A percentile compares a stretch with the other conserved stretches of the same genome.
These are phyloP conservation scores for Ophiostoma perfectum DNA, from an alignment of 2,329 filamentous ascomycete species.

Conservation along the genomic window DNA sequence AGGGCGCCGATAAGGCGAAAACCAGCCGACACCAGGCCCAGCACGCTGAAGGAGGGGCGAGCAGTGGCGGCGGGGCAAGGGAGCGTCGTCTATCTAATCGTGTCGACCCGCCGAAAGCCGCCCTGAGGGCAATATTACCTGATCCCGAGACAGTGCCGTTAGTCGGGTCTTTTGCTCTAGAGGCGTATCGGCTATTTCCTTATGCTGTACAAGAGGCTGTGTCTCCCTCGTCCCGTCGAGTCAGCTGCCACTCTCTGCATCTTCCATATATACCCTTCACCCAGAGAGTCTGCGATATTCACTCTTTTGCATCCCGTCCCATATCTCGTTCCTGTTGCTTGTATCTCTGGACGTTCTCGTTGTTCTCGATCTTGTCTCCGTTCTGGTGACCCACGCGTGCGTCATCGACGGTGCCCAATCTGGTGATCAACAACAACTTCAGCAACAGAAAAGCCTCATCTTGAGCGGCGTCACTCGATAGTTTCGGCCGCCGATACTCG, in stretches of 20 bases:
- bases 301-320: not conserved
- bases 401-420: not conserved
- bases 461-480: not conserved
- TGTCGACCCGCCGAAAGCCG: no score
- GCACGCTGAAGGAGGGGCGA: not conserved
- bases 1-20: slow-evolving; percentile 17
- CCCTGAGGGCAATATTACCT: not conserved
- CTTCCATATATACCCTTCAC: not conserved
- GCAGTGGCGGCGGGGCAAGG: slow-evolving; percentile 6
- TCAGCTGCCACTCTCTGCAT: not conserved
- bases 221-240: not conserved
- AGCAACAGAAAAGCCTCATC: not conserved
- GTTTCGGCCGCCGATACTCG: not conserved
- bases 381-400: not conserved
- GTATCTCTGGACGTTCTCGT: not conserved
- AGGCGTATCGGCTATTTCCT: not conserved
- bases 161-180: not conserved
- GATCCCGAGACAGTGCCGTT: not conserved
- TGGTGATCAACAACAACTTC: not conserved
- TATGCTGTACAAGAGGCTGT: not conserved
- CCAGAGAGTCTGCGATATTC: no score
- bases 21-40: not conserved
- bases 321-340: not conserved
- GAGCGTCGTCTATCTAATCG: not conserved
- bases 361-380: no score